Base-by-base conservation (phyloP, 2,329 filamentous ascomycete genomes). In the Aschersonia sp. region DNA sequence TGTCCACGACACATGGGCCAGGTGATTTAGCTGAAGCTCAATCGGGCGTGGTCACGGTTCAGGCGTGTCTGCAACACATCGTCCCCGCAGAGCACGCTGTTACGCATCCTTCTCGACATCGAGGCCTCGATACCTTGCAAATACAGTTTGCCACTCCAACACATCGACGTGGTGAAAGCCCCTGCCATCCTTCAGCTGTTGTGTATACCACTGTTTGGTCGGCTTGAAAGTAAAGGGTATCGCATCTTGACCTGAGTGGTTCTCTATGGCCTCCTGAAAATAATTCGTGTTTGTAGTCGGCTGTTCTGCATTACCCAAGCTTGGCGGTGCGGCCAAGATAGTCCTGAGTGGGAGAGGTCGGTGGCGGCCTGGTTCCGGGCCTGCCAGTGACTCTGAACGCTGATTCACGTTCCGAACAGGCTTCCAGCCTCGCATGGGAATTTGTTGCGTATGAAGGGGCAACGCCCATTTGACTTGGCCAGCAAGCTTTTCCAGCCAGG, bases 201-300 rank as follows among this genome's bases (percentile, higher is more conserved):
- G 61, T 3, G 54, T 53, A 52, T 79, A 80, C 77, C 77, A 80
- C 4, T 69, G 59, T 50, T 62, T 50, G 2, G 76, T 79, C 6
- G 72, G 66, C 42, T 56, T 57, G 53, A 72, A 78, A 12, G 55
- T 55, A 53, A 68, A 76, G 4, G 40, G 31, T 40, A 50, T 43
- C 20, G 30, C 28, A 9, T 41, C 30, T 30, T 31, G 31, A 12
- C 42, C 47, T 12, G 30, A 42, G 10, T 35, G 43, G 30, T 9
- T 49, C 48, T 45, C 57, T 6, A 51, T 41, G 2, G 47, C 47
- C 20, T 47, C 45, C 35, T 46, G 50, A 30, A 78, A 60, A 4
- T 57, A 51, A 49, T 79, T 79, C 31, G 53, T 53, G 54, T 69
- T 31, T 12, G 40, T n/a, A 9, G 29, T 31, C 31, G 29, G 9